These are phyloP conservation scores for Rhinocladiella mackenziei DNA, from an alignment of 2,329 filamentous ascomycete species.

Conservation along the genomic window DNA sequence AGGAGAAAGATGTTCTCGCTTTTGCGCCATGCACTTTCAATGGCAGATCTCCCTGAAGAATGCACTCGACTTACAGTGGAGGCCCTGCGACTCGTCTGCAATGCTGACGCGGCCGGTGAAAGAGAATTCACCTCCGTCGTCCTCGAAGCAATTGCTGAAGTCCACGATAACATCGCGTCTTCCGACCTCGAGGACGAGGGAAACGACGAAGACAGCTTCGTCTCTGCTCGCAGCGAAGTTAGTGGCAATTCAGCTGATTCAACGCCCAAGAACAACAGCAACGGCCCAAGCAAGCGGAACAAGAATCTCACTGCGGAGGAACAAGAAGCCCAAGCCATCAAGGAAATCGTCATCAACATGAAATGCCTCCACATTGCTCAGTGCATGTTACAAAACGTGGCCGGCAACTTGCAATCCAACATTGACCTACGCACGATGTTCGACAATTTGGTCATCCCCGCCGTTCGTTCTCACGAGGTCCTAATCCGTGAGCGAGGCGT, in stretches of 20 bases:
- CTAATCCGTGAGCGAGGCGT: constrained; percentile 88
- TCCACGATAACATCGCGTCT: constrained; percentile 82
- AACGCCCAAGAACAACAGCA: constrained; percentile 32
- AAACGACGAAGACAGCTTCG: constrained; percentile 79
- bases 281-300: constrained; percentile 25
- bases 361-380: constrained; percentile 97
- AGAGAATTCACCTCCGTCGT: constrained; percentile 54
- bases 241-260: constrained; percentile 57
- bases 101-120: constrained; percentile 50
- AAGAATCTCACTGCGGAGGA: constrained; percentile 23
- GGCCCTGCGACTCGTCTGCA: constrained; percentile 77
- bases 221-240: constrained; percentile 84
- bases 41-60: constrained; percentile 84
- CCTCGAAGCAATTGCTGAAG: constrained; percentile 89
- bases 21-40: constrained; percentile 77
- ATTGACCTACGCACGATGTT: constrained; percentile 93
- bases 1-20: constrained; percentile 93
- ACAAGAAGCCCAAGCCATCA: constrained; percentile 69
- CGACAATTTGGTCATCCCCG: constrained; percentile 93
- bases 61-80: constrained; percentile 84
- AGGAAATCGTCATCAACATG: constrained; percentile 94
- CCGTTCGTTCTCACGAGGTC: constrained; percentile 87
- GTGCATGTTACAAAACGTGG: constrained; percentile 93
- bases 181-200: constrained; percentile 40
- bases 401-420: constrained; percentile 82